phyloP scores from a whole-genome alignment of 2,329 filamentous ascomycete species.

The Rhynchosporium secalis region DNA sequence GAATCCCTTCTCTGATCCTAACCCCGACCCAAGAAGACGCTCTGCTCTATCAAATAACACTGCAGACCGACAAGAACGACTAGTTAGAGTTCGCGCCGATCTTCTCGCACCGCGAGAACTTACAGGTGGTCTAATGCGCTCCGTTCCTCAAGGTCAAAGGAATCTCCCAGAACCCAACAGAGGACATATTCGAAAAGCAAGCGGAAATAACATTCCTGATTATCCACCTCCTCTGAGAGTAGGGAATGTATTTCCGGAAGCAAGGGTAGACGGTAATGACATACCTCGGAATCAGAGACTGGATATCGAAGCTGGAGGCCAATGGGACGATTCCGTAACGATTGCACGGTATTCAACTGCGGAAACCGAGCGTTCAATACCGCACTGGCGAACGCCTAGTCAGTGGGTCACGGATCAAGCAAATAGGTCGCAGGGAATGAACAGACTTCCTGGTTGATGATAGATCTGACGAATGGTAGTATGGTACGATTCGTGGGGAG shows the following conservation, averaged over 20 bases:
- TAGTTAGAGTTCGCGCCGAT: constrained; percentile 8
- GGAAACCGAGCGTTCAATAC: constrained; percentile 1
- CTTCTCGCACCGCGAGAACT: constrained; percentile 12
- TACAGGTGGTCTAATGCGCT: constrained; percentile 13
- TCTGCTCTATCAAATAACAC: constrained; percentile 10
- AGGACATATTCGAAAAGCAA: background rate
- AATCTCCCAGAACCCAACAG: background rate
- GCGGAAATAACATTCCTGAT: background rate
- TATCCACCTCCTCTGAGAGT: background rate
- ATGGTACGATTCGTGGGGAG: background rate
- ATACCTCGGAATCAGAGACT: background rate
- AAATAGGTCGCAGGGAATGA: constrained; percentile 6
- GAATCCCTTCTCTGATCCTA: constrained; percentile 9
- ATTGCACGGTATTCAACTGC: background rate
- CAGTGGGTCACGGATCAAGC: constrained; percentile 11
- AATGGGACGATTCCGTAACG: constrained; percentile 8
- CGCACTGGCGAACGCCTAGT: constrained; percentile 9
- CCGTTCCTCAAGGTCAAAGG: background rate
- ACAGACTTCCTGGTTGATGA: constrained; percentile 3
- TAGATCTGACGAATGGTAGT: background rate
- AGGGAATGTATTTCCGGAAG: background rate
- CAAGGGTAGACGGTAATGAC: background rate
- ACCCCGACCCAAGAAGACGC: constrained; percentile 5
- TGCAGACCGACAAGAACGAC: constrained; percentile 13
- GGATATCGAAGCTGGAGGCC: constrained; percentile 7